Conservation (phyloP, 768 basidiomycete genomes). For the Naganishia friedmannii region DNA sequence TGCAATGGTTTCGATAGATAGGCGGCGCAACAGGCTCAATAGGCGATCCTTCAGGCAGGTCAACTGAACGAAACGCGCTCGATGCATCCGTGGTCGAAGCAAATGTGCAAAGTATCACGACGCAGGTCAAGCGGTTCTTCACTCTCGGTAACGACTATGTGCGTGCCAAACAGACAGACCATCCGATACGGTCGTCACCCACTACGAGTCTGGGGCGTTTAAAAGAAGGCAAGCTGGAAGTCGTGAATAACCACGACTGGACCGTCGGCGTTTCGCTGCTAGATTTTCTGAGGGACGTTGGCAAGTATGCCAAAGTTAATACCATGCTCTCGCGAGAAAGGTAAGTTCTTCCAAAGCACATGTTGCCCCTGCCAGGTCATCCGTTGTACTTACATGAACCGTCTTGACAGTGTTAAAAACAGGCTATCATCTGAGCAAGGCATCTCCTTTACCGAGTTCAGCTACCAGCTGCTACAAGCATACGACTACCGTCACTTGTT, state of each 20-base stretch:
- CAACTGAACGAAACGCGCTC: slow-evolving; percentile 72
- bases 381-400: background rate
- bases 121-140: slow-evolving; percentile 72
- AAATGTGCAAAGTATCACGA: slow-evolving; percentile 66
- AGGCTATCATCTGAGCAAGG: slow-evolving; percentile 74
- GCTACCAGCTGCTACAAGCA: slow-evolving; percentile 94
- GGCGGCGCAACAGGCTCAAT: slow-evolving; percentile 95
- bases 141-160: slow-evolving; percentile 65
- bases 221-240: slow-evolving; percentile 45
- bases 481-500: slow-evolving; percentile 82
- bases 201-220: background rate
- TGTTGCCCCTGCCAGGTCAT: no score
- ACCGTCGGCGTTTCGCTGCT: slow-evolving; percentile 68
- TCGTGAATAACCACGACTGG: slow-evolving; percentile 76
- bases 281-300: slow-evolving; percentile 78
- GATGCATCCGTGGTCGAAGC: slow-evolving; percentile 60
- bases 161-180: background rate
- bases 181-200: background rate
- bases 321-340: slow-evolving; percentile 88
- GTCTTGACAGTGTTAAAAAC: slow-evolving; percentile 65
- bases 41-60: slow-evolving; percentile 90
- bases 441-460: slow-evolving; percentile 97
- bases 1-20: slow-evolving; percentile 60
- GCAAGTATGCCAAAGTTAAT: slow-evolving; percentile 75
- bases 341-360: slow-evolving; percentile 56